phyloP scores from a whole-genome alignment of 176 grass and related monocot species.

The Ensete glaucum region DNA sequence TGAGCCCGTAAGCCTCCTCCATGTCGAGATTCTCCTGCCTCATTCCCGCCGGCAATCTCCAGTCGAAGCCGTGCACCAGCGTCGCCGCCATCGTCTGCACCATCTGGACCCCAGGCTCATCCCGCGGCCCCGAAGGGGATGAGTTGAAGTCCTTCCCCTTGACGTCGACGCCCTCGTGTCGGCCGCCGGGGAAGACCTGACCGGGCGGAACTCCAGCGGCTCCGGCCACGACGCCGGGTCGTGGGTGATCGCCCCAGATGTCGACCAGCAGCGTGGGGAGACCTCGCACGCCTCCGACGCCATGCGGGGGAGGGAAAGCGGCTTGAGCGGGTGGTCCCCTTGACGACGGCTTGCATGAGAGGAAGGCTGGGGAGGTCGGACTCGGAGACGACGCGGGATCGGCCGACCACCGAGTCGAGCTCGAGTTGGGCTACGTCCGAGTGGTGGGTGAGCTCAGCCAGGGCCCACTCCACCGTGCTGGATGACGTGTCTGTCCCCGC shows the following conservation, averaged over 20 bases:
- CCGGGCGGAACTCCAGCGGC: conserved; percentile 29
- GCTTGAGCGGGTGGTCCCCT: no score
- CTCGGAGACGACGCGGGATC: no score
- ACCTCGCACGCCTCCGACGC: no score
- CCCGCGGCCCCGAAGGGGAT: conserved; percentile 58
- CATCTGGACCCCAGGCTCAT: conserved; percentile 50
- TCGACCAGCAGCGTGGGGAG: conserved; percentile 36
- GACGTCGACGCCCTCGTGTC: conserved; percentile 23
- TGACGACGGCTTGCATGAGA: no score
- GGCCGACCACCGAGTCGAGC: conserved; percentile 37
- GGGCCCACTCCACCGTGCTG: conserved; percentile 52
- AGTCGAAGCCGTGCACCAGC: conserved; percentile 52
- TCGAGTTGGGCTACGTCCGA: conserved; percentile 41
- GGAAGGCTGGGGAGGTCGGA: no score
- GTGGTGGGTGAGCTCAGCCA: conserved; percentile 44
- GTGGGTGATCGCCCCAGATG: conserved; percentile 53
- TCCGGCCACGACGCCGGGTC: conserved; percentile 38
- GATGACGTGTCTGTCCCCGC: conserved; percentile 68
- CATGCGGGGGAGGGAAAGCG: no score
- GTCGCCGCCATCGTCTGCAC: conserved; percentile 40
- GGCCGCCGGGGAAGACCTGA: conserved; percentile 30
- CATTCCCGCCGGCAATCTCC: conserved; percentile 27
- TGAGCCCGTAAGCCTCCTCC: conserved; percentile 50
- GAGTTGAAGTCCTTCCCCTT: conserved; percentile 40
- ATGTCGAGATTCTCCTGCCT: conserved; percentile 37